These are phyloP conservation scores for Saccharomycopsis guyanensis DNA, from an alignment of 805 yeast species.

Conservation along the genomic window DNA sequence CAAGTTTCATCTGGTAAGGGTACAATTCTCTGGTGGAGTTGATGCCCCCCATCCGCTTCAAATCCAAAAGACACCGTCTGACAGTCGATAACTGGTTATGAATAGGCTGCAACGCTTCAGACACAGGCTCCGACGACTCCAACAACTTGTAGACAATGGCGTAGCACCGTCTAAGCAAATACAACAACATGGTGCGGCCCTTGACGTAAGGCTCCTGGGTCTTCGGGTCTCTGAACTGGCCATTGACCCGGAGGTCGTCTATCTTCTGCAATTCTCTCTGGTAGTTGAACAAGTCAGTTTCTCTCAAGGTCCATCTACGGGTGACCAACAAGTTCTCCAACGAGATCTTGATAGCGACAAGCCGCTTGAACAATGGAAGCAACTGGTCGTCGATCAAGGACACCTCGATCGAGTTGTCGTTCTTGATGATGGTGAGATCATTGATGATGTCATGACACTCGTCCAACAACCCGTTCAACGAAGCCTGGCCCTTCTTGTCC, in stretches of 20 bases:
- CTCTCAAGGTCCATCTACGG: conserved; percentile 95
- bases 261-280: conserved; percentile 67
- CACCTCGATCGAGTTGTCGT: conserved; percentile 20
- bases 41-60: conserved; percentile 88
- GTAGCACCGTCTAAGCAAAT: conserved; percentile 82
- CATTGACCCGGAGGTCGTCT: conserved; percentile 63
- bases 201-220: conserved; percentile 30
- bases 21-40: conserved; percentile 82
- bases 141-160: conserved; percentile 82
- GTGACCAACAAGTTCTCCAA: conserved; percentile 82
- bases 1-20: conserved; percentile 92
- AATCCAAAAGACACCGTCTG: conserved; percentile 79
- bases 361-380: conserved; percentile 51
- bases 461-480: conserved; percentile 68
- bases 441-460: conserved; percentile 71
- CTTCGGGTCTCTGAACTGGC: conserved; percentile 36
- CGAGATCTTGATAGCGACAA: conserved; percentile 59
- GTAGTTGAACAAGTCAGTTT: conserved; percentile 83
- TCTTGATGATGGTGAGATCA: conserved; percentile 50
- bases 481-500: conserved; percentile 35
- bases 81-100: conserved; percentile 93
- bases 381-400: conserved; percentile 42
- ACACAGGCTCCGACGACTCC: conserved; percentile 91
- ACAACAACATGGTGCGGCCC: conserved; percentile 59
- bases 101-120: conserved; percentile 86